Evolutionary conservation across 2,329 filamentous ascomycete genomes (phyloP).

Genomic region (Dendryphion nanum): DNA sequence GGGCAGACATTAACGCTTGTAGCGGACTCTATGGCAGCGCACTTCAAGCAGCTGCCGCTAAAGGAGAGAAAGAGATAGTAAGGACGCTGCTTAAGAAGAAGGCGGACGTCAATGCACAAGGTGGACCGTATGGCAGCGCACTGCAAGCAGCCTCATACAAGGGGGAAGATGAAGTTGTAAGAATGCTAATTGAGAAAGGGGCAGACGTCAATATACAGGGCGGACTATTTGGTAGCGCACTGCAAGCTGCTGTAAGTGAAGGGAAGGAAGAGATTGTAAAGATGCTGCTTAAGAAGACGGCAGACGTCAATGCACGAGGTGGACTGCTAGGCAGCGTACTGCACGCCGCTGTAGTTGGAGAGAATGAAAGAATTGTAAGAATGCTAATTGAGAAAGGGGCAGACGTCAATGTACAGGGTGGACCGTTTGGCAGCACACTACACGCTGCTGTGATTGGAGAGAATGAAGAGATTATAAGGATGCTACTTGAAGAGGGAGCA

Average conservation of each 20-base stretch:
- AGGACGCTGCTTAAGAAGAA: conserved; percentile 5
- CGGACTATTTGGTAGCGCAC: conserved; percentile 2
- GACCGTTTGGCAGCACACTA: neutral
- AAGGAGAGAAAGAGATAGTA: conserved; percentile 7
- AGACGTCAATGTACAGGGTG: conserved; percentile 6
- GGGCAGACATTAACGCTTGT: conserved; percentile 9
- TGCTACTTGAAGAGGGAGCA: conserved; percentile 3
- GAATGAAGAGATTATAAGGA: neutral
- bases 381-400: conserved; percentile 6
- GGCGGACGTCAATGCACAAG: conserved; percentile 7
- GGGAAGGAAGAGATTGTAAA: conserved; percentile 14
- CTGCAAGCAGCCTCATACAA: conserved; percentile 2
- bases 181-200: conserved; percentile 3
- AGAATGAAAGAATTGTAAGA: conserved; percentile 6
- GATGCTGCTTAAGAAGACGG: conserved; percentile 10
- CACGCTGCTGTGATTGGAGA: conserved; percentile 2
- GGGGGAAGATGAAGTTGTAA: neutral
- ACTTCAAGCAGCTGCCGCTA: conserved; percentile 12
- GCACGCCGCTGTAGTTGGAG: conserved; percentile 15
- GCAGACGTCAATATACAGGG: conserved; percentile 2
- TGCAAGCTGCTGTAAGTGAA: conserved; percentile 3
- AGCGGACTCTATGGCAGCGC: conserved; percentile 18
- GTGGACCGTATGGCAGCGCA: neutral
- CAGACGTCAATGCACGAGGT: conserved; percentile 16
- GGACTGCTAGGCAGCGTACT: conserved; percentile 7